Percentiles rank a stretch among this genome's conserved stretches.
Conservation (phyloP, 805 yeast genomes). For the Clavispora fructus region DNA sequence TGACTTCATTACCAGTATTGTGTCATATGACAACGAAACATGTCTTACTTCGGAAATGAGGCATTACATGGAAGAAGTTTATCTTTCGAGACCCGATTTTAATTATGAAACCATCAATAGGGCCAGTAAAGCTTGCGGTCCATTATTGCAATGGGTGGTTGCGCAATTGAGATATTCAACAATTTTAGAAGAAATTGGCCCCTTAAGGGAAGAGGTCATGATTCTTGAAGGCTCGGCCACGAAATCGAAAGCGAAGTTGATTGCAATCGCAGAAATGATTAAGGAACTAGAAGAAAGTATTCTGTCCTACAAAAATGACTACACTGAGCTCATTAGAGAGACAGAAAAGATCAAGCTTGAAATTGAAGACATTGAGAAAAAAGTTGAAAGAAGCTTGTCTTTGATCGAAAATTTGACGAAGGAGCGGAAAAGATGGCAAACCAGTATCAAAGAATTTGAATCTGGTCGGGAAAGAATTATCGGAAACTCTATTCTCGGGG, state of each 20-base stretch:
- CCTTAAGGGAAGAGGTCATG: conserved; percentile 62
- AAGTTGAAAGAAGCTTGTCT: conserved; percentile 56
- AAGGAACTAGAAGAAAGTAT: conserved; percentile 66
- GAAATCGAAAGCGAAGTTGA: conserved; percentile 61
- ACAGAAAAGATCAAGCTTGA: conserved; percentile 70
- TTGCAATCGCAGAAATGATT: conserved; percentile 80
- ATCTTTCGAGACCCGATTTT: conserved; percentile 58
- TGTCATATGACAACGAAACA: conserved; percentile 59
- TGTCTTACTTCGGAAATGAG: conserved; percentile 54
- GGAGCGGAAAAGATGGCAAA: conserved; percentile 76
- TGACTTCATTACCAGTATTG: conserved; percentile 81
- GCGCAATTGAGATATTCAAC: conserved; percentile 81
- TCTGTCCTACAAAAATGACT: conserved; percentile 58
- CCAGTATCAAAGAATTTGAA: conserved; percentile 48
- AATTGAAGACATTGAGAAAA: conserved; percentile 55
- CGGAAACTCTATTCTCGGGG: conserved; percentile 62
- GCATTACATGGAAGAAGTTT: conserved; percentile 50
- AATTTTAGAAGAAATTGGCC: conserved; percentile 67
- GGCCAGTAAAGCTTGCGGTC: conserved; percentile 95
- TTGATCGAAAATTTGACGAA: conserved; percentile 58
- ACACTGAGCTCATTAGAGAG: conserved; percentile 72
- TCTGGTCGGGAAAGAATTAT: conserved; percentile 40
- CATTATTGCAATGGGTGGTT: conserved; percentile 78
- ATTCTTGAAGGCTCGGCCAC: conserved; percentile 54
- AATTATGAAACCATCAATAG: conserved; percentile 71